Conservation (phyloP, 495 filamentous ascomycete genomes). For the Paragyromitra xinjiangensis region DNA sequence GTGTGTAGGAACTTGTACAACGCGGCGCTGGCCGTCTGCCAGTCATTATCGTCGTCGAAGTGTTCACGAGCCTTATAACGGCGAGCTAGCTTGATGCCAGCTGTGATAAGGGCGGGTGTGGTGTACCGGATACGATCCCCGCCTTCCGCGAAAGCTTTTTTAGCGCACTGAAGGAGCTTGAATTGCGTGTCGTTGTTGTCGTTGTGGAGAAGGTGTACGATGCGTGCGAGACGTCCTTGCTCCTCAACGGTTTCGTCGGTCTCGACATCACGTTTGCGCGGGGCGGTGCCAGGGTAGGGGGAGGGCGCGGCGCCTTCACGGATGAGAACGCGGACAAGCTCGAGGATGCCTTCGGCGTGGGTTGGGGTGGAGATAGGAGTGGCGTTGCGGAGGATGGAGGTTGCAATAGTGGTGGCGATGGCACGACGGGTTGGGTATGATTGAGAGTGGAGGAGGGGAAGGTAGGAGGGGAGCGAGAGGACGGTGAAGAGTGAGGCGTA, state of each 20-base stretch:
- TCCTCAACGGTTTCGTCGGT: slow-evolving; percentile 98
- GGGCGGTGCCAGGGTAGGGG: slow-evolving; percentile 76
- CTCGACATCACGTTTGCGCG: slow-evolving; percentile 69
- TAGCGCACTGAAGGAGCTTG: slow-evolving; percentile 87
- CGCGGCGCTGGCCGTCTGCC: slow-evolving; percentile 85
- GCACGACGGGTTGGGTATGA: slow-evolving; percentile 91
- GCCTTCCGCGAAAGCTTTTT: slow-evolving; percentile 88
- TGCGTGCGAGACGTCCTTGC: slow-evolving; percentile 92
- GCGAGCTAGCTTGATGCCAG: slow-evolving; percentile 85
- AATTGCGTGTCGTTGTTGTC: slow-evolving; percentile 92
- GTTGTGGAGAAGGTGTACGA: slow-evolving; percentile 85
- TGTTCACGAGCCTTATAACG: slow-evolving; percentile 91
- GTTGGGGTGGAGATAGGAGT: slow-evolving; percentile 77
- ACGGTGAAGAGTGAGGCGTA: slow-evolving; percentile 95
- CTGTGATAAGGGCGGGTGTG: slow-evolving; percentile 90
- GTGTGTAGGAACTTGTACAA: slow-evolving; percentile 96
- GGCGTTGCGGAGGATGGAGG: slow-evolving; percentile 78
- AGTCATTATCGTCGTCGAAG: slow-evolving; percentile 80
- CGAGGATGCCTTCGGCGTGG: slow-evolving; percentile 87
- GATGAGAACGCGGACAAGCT: slow-evolving; percentile 86
- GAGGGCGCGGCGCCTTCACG: slow-evolving; percentile 89
- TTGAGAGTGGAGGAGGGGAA: slow-evolving; percentile 87
- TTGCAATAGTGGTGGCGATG: slow-evolving; percentile 85
- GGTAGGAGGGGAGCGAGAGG: slow-evolving; percentile 85
- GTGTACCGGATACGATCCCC: slow-evolving; percentile 96